phyloP scores from a whole-genome alignment of 129 eudicot species.

The Sambucus nigra region DNA sequence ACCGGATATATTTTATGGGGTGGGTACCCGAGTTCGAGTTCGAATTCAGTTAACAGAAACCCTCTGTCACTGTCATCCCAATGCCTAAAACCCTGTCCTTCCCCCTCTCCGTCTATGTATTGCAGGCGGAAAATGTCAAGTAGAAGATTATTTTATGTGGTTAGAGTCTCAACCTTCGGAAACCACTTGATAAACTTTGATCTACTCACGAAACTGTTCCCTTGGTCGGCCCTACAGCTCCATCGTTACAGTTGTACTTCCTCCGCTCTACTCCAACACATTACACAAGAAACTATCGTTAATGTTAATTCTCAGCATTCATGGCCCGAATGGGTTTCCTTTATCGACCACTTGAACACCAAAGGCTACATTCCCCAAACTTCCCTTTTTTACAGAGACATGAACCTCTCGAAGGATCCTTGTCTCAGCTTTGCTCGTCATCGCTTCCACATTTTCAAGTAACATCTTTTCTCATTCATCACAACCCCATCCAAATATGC shows the following conservation, averaged over 20 bases:
- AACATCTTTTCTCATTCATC: too few relatives aligned
- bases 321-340: constrained; percentile 93
- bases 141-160: constrained; percentile 21
- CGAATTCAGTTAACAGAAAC: too few relatives aligned
- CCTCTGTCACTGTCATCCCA: not conserved
- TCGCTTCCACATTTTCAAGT: constrained; percentile 80
- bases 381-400: constrained; percentile 38
- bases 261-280: constrained; percentile 5
- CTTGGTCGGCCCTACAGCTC: constrained; percentile 32
- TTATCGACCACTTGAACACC: constrained; percentile 63
- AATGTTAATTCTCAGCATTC: constrained; percentile 36
- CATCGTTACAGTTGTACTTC: constrained; percentile 36
- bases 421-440: constrained; percentile 85
- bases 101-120: not conserved
- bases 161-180: constrained; percentile 23
- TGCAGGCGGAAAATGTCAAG: constrained; percentile 14
- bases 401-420: constrained; percentile 54
- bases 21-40: too few relatives aligned
- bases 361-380: constrained; percentile 50
- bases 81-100: not conserved
- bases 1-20: too few relatives aligned
- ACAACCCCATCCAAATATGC: too few relatives aligned
- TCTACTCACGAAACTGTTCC: constrained; percentile 16
- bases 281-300: not conserved
- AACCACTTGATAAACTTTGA: constrained; percentile 9